Evolutionary conservation across 805 yeast genomes (phyloP), one percentile per base, ranked within the genome.

Genomic region (Starmerella sp.): DNA sequence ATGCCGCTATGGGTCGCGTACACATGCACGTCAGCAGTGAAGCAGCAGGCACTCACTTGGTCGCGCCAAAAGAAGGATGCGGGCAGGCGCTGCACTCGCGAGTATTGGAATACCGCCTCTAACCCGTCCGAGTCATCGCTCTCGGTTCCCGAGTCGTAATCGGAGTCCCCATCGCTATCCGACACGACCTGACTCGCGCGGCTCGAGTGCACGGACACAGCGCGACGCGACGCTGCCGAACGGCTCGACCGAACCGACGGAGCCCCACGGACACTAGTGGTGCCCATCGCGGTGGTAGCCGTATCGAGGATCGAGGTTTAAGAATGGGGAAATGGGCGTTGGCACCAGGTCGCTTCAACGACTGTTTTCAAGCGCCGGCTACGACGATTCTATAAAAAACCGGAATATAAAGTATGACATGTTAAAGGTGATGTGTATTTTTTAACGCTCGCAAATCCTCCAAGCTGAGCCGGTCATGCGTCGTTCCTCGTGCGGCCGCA

Each of bases 1-100:
- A 86, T 69, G 0, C 97, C 97, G 0, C 93, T 80, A 61, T 93
- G 96, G 0, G 97, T 87, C 0, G 95, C 97, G 72, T 88, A 86
- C 10, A 85, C 80, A 57, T 84, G 79, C 38, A 83, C 74, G 1
- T 73, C 67, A 3, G 82, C 84, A 53, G 77, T 76, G 54, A 85
- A 78, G 15, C 74, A 70, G 57, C 84, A 79, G 0, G 88, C 71
- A 2, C 97, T 86, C 0, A 93, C 77, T 0, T 95, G 84, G 65
- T 93, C 97, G 48, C 79, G 77, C 41, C 70, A 71, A 68, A 87
- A 86, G 63, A 90, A 82, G 14, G 81, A 76, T 1, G 80, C 67
- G 0, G 96, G 95, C 0, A 90, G 73, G 43, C 77, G 75, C 6
- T 76, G 73, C 15, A 89, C 69, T 49, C 97, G 74, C 7, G 86